Conservation (phyloP, 306 rosid species). For the Sicyos baderoa region DNA sequence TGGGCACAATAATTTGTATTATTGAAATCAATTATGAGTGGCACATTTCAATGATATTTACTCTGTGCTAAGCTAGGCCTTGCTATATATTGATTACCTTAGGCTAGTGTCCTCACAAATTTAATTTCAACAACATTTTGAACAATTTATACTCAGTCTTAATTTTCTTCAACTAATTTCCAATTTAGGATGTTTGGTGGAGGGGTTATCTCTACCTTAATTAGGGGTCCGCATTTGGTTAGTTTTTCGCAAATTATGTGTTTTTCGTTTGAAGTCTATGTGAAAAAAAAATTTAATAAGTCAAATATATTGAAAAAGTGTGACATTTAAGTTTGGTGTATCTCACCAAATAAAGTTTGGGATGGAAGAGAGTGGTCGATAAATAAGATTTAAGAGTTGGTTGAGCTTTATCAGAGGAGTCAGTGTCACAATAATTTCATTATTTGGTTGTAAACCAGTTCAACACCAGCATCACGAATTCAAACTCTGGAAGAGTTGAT, state of each 20-base stretch:
- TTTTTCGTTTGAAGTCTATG: not conserved
- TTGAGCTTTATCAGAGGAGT: not conserved
- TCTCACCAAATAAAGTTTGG: not conserved
- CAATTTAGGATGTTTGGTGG: not conserved
- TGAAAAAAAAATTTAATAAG: not conserved
- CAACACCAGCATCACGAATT: no score
- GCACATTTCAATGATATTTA: slow-evolving; percentile 3
- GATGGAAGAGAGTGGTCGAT: not conserved
- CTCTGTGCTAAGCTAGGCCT: not conserved
- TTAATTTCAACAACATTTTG: not conserved
- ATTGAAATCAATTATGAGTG: slow-evolving; percentile 12
- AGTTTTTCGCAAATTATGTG: not conserved
- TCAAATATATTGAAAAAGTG: not conserved
- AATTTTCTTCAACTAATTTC: not conserved
- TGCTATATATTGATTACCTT: not conserved
- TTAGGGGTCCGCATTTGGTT: not conserved
- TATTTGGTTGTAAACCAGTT: no score
- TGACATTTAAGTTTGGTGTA: not conserved
- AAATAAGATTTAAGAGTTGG: not conserved
- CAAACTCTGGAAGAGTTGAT: not conserved
- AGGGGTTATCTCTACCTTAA: no score
- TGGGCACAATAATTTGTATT: slow-evolving; percentile 16
- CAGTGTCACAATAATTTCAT: no score
- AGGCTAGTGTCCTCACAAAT: not conserved
- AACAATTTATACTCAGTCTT: not conserved